Base-by-base conservation (phyloP, 805 yeast genomes). In the Lipomyces sp. region DNA sequence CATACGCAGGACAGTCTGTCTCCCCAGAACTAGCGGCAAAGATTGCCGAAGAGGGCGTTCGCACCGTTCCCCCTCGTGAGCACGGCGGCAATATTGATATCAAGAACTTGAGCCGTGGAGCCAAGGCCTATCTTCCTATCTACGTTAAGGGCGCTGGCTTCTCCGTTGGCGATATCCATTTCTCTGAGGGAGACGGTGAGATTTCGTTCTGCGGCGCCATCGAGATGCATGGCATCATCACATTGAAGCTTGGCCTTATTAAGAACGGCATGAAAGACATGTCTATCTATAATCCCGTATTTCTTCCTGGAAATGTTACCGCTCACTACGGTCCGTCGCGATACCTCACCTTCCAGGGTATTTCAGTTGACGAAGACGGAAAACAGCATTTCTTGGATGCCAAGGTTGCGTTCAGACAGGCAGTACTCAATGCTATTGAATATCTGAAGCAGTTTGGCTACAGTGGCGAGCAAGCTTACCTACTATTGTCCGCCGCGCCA, bases 111-210 rank as follows among this genome's bases (percentile, higher is more conserved):
- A 70, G 77, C 4, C 61, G 77, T 41, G 80, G 80, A 8, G 72
- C 80, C 3, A 75, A 72, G 53, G 73, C 72, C 23, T 76, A 74
- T 55, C 65, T 76, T 44, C 80, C 80, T 1, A 74, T 73, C 21
- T 65, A 76, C 61, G 72, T 76, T 19, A 61, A 62, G 21, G 80
- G 80, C 6, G 80, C 76, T 33, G 72, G 72, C 54, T 65, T 76
- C 32, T 70, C 75, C 21, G 66, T 76, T 36, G 80, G 80, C 6
- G 80, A 76, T 58, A 58, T 75, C 36, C 80, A 76, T 59, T 76
- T 76, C 60, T 71, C 76, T 23, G 79, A 75, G 60, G 80, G 80
- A n/a, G 79, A 75, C 58, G 80, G 79, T n/a, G 80, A 76, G 56
- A 74, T 76, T 32, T 70, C 79, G 14, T 76, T 76, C 58, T 76